Evolutionary conservation across 495 filamentous ascomycete species (phyloP), one percentile per base, ranked within the genome.

Genomic region (Talaromyces borbonicus): DNA sequence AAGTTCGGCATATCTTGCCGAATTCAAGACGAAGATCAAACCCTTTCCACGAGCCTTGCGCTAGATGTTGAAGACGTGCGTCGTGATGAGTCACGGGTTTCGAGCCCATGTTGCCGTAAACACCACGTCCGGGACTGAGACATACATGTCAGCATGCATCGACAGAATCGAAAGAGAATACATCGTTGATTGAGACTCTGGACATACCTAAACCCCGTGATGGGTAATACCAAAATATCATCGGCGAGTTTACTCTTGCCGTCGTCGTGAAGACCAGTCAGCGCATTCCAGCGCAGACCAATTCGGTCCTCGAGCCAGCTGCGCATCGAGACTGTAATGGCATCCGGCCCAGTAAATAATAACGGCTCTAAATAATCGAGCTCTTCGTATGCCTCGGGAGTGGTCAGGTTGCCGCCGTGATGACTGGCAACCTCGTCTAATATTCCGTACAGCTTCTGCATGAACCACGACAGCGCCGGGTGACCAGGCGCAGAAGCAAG

Each of bases 401-500:
- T 32, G 8, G 29, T 43, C 12, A 49, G 19, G 22, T 41, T 49
- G 4, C 47, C 47, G 1, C n/a, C 37, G 24, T 48, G 30, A 15
- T 46, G 49, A 23, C 24, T 25, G 19, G 43, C 43, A n/a, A 54
- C 39, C 36, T 52, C 49, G 12, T 51, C 19, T 16, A 54, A 12
- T 3, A 18, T 19, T 5, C 25, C 14, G 12, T 22, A 23, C 11
- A 54, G 46, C 22, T 40, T 48, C 11, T 50, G 32, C 33, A 54
- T 37, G 19, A 54, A 54, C 15, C 27, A 24, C 43, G 46, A 31
- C 27, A 54, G 30, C 14, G 52, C 36, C 1, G 52, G 52, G 23
- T 55, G 52, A 4, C 44, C 24, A 19, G 52, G 46, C 14, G 51
- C 38, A 24, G 41, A 31, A 6, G 52, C 52, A 30, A 55, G 35